phyloP scores from a whole-genome alignment of 2,329 filamentous ascomycete species.

The Monosporascus sp. region DNA sequence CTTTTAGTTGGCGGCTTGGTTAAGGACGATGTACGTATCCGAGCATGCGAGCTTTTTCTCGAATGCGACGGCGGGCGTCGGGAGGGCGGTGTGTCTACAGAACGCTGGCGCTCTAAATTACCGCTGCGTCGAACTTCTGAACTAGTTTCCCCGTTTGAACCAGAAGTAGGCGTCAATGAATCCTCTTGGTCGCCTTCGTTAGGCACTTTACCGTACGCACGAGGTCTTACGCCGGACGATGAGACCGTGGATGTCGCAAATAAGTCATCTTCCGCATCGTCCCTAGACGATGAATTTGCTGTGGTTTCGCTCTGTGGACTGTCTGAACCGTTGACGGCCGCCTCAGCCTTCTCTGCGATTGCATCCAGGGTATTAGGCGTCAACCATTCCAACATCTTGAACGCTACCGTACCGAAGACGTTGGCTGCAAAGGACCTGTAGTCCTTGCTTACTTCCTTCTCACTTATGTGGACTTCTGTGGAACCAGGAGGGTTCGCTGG shows the following conservation, averaged over 20 bases:
- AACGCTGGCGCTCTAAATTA: slow-evolving; percentile 8
- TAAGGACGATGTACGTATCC: slow-evolving; percentile 23
- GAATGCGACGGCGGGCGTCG: slow-evolving; percentile 13
- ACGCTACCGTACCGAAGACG: slow-evolving; percentile 58
- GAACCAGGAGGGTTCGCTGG: slow-evolving; percentile 2
- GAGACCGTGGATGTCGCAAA: slow-evolving; percentile 6
- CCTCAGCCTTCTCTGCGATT: slow-evolving; percentile 36
- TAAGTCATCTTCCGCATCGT: slow-evolving; percentile 8
- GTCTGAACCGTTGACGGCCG: slow-evolving; percentile 6
- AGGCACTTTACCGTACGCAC: neutral
- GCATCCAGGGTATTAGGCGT: slow-evolving; percentile 50
- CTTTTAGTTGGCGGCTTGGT: slow-evolving; percentile 16
- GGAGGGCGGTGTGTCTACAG: slow-evolving; percentile 5
- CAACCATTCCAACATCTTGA: slow-evolving; percentile 68
- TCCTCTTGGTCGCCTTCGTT: neutral
- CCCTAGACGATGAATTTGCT: slow-evolving; percentile 16
- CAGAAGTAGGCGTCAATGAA: neutral
- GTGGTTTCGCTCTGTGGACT: slow-evolving; percentile 14
- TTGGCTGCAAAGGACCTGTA: slow-evolving; percentile 57
- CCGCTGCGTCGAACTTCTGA: neutral
- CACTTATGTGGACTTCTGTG: slow-evolving; percentile 33
- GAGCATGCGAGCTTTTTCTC: slow-evolving; percentile 22
- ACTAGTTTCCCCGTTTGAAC: neutral
- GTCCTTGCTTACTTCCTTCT: slow-evolving; percentile 46
- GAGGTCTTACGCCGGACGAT: slow-evolving; percentile 1